These are phyloP conservation scores for Micromonas commoda DNA, from an alignment of 139 green algal genomes.

Conservation along the genomic window DNA sequence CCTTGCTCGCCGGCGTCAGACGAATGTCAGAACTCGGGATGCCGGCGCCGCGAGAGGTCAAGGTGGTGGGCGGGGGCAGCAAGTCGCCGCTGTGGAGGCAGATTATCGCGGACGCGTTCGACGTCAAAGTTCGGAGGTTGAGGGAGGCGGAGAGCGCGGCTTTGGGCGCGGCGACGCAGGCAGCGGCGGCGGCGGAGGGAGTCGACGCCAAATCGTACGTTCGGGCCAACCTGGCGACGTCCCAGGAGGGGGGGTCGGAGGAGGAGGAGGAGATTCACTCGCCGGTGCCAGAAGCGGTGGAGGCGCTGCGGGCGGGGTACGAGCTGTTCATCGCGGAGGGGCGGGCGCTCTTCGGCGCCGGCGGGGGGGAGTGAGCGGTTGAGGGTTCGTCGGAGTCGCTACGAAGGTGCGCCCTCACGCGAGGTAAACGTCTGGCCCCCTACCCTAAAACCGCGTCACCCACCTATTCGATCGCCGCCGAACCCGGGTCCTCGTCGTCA, in stretches of 20 bases:
- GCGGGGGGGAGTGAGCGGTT: too few species aligned
- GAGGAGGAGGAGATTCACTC: too few species aligned
- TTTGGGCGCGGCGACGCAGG: constrained; percentile 76
- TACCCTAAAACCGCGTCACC: too few species aligned
- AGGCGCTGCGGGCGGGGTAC: background rate
- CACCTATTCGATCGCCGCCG: too few species aligned
- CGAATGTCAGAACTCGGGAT: constrained; percentile 23
- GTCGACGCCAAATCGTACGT: background rate
- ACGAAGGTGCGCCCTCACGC: too few species aligned
- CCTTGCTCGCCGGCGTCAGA: constrained; percentile 53
- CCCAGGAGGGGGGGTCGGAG: background rate
- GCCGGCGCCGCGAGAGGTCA: constrained; percentile 43
- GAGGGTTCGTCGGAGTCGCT: too few species aligned
- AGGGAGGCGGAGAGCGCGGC: constrained; percentile 71
- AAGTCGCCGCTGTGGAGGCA: constrained; percentile 70
- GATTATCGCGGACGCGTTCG: constrained; percentile 72
- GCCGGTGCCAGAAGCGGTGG: background rate
- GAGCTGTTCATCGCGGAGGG: background rate
- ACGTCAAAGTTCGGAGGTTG: constrained; percentile 52
- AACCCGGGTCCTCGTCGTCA: too few species aligned
- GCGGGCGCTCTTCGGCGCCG: background rate
- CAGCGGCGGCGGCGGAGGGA: constrained; percentile 53
- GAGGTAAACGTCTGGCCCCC: too few species aligned
- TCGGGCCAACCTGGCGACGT: background rate
- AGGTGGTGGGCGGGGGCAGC: constrained; percentile 71